Evolutionary conservation across 1,284 basidiomycete species (phyloP).

Genomic region (Trichosporon coremiiforme): DNA sequence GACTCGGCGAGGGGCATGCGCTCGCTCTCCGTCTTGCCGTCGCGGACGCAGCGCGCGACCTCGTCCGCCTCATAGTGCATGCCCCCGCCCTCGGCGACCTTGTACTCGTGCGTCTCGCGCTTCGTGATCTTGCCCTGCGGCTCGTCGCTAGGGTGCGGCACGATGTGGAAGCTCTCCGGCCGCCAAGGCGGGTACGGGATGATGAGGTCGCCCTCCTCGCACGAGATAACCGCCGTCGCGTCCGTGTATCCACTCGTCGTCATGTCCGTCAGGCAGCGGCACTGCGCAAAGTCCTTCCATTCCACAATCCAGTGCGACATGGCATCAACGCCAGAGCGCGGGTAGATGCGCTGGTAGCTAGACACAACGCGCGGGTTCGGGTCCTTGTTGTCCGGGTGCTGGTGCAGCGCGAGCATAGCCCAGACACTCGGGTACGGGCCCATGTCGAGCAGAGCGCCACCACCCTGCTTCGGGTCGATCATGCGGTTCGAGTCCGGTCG

Average conservation of each 20-base stretch:
- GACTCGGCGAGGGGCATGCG: slow-evolving; percentile 76
- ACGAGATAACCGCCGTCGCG: slow-evolving; percentile 41
- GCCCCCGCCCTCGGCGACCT: slow-evolving; percentile 60
- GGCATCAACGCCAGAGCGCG: slow-evolving; percentile 75
- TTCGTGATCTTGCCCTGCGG: slow-evolving; percentile 52
- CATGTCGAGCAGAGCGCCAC: slow-evolving; percentile 80
- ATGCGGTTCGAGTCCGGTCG: slow-evolving; percentile 64
- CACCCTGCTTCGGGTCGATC: slow-evolving; percentile 76
- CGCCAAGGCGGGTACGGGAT: slow-evolving; percentile 46
- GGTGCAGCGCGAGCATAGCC: slow-evolving; percentile 78
- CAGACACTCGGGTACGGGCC: slow-evolving; percentile 82
- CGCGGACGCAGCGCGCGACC: slow-evolving; percentile 74
- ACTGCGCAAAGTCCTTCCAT: slow-evolving; percentile 60
- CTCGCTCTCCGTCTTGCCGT: slow-evolving; percentile 72
- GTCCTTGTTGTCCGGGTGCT: slow-evolving; percentile 68
- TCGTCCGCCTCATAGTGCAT: slow-evolving; percentile 62
- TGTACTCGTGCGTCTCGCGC: slow-evolving; percentile 60
- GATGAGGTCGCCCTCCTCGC: slow-evolving; percentile 47
- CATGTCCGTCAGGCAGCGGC: slow-evolving; percentile 43
- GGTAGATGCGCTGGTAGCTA: slow-evolving; percentile 59
- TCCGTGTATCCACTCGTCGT: slow-evolving; percentile 34
- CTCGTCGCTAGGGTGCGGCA: slow-evolving; percentile 63
- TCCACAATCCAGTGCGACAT: slow-evolving; percentile 74
- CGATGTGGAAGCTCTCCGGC: slow-evolving; percentile 39
- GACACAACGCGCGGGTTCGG: slow-evolving; percentile 59